phyloP scores from a whole-genome alignment of 768 basidiomycete species.

The Tephrocybe sp. region DNA sequence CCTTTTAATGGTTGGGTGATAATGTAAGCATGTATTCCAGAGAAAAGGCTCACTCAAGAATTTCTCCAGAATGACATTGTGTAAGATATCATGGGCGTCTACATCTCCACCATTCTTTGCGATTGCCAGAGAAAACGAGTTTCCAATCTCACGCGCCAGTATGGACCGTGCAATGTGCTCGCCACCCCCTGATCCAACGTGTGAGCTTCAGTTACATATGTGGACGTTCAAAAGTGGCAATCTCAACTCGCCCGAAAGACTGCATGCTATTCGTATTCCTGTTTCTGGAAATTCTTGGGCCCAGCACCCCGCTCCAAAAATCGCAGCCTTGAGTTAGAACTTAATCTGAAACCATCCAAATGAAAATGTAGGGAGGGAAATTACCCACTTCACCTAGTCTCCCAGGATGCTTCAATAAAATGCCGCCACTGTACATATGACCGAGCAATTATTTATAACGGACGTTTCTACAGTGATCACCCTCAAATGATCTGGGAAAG shows the following conservation, averaged over 20 bases:
- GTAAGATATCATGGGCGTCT: conserved; percentile 58
- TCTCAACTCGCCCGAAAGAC: conserved; percentile 54
- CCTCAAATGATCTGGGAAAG: neutral
- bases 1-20: conserved; percentile 31
- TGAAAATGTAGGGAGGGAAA: neutral
- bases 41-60: conserved; percentile 45
- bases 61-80: conserved; percentile 39
- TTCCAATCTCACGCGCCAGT: conserved; percentile 55
- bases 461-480: neutral
- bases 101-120: conserved; percentile 23
- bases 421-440: conserved; percentile 62
- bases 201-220: neutral
- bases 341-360: neutral
- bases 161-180: conserved; percentile 62
- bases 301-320: conserved; percentile 79
- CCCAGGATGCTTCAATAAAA: conserved; percentile 74
- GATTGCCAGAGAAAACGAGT: conserved; percentile 30
- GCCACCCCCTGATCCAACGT: conserved; percentile 52
- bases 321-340: conserved; percentile 52
- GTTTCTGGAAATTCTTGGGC: conserved; percentile 36
- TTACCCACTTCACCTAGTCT: conserved; percentile 66
- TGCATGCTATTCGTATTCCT: conserved; percentile 54
- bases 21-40: conserved; percentile 2
- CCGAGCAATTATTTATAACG: neutral
- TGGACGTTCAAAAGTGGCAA: neutral